phyloP scores from a whole-genome alignment of 2,329 filamentous ascomycete species.

The Trichoderma citrinoviride region DNA sequence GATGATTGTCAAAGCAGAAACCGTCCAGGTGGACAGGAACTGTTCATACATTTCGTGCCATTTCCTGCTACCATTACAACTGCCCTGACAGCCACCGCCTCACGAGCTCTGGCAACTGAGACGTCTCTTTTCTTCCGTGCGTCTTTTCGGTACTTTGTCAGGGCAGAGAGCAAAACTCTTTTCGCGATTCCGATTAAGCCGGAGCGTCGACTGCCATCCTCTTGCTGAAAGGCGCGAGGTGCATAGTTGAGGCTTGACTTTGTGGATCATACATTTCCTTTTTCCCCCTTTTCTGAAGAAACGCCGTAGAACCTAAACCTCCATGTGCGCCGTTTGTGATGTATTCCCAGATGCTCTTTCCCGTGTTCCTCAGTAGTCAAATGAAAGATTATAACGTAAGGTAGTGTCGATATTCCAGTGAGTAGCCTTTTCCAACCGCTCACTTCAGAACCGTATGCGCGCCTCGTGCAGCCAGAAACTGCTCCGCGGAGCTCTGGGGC shows the following conservation, averaged over 20 bases:
- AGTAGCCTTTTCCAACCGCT: constrained; percentile 21
- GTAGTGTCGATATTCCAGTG: not conserved
- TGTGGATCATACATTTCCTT: constrained; percentile 70
- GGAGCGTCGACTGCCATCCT: constrained; percentile 89
- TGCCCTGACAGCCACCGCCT: constrained; percentile 56
- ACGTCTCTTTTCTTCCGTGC: constrained; percentile 54
- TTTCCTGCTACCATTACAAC: constrained; percentile 21
- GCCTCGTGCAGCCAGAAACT: constrained; percentile 83
- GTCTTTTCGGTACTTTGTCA: constrained; percentile 74
- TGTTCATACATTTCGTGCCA: not conserved
- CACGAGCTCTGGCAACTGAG: constrained; percentile 59
- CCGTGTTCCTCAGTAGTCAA: not conserved
- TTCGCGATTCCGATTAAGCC: constrained; percentile 92
- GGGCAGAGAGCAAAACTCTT: constrained; percentile 68
- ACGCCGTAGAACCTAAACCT: not conserved
- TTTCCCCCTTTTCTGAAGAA: constrained; percentile 2
- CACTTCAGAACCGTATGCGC: constrained; percentile 94
- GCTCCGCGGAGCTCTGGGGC: constrained; percentile 79
- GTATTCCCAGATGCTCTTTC: not conserved
- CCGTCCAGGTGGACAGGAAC: not conserved
- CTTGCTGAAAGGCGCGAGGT: constrained; percentile 72
- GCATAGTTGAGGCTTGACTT: constrained; percentile 97
- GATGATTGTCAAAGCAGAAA: not conserved
- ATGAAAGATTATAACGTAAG: not conserved
- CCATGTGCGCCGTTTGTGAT: constrained; percentile 4